phyloP scores from a whole-genome alignment of 441 rosid genomes.

The Mallotus japonicus region DNA sequence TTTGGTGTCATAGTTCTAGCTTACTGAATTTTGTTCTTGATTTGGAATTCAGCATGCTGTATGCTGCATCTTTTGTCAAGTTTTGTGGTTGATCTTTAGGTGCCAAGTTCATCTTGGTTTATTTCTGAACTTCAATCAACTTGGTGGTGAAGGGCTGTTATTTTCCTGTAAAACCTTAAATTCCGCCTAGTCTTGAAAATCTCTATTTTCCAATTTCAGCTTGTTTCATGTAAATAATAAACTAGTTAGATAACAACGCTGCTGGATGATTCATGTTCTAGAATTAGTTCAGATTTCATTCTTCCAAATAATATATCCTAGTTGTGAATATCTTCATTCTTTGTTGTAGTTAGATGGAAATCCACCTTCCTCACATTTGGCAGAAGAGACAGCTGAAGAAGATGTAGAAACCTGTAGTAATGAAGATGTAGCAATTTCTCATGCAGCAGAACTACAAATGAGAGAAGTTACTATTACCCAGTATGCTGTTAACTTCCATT shows the following conservation, averaged over 20 bases:
- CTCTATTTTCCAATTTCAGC: background rate
- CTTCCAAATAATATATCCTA: background rate
- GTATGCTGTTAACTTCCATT: constrained; percentile 29
- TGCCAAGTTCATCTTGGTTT: background rate
- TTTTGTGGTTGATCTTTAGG: background rate
- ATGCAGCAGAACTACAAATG: constrained; percentile 27
- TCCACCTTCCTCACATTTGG: constrained; percentile 28
- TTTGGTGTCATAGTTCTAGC: background rate
- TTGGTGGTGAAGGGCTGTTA: background rate
- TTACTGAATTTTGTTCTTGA: background rate
- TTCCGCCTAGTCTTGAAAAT: background rate
- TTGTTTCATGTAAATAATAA: background rate
- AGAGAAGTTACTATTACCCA: constrained; percentile 31
- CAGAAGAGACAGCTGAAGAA: constrained; percentile 35
- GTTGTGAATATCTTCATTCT: background rate
- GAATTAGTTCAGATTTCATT: background rate
- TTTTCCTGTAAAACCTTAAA: too few species aligned
- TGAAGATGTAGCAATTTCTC: constrained; percentile 26
- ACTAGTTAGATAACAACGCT: background rate
- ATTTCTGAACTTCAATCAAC: background rate
- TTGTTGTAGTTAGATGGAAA: constrained; percentile 32
- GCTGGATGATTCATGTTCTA: background rate
- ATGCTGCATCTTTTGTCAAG: background rate
- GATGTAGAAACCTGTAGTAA: constrained; percentile 28
- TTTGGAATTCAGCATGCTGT: background rate